Evolutionary conservation across 139 green algal genomes (phyloP), one percentile per base, ranked within the genome.

Genomic region (Chlorella vulgaris): DNA sequence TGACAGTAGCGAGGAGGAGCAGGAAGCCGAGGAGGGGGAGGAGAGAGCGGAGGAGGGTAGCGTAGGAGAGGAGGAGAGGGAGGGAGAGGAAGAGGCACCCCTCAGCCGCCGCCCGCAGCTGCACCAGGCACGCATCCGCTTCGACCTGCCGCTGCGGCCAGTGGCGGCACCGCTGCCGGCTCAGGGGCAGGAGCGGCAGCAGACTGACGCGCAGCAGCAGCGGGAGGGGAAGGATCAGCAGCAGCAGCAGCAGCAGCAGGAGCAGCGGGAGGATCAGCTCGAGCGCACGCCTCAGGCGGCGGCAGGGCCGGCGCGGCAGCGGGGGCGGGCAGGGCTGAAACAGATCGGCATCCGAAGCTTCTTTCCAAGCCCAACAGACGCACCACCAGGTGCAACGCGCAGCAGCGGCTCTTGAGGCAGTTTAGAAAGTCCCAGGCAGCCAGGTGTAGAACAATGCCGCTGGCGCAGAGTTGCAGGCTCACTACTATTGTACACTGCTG

Each of bases 301-400:
- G 55, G 36, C 42, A 76, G 24, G 18, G 26, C 4, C 24, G n/a
- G 55, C 26, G 40, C 58, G 28, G 74, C 58, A 43, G 58, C 69
- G 21, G 6, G 6, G 69, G 26, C 24, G 40, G 8, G 42, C 36
- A 22, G 36, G 60, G 60, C 26, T 71, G 10, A 70, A 29, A 61
- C 76, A 74, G 61, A n/a, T 81, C 15, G 76, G 62, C 76, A 81
- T 81, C n/a, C 60, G 74, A 10, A 43, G 36, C 6, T 81, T 74
- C 62, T 81, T 81, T 33, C 26, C n/a, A 3, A 47, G 69, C 28
- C 66, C 15, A 40, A 7, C 15, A 22, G 15, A 2, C 33, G 33
- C 31, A 47, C 8, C 33, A 47, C 63, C 42, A 33, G 29, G 61
- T 38, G 13, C 8, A 29, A 18, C 3, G 42, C 3, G 13, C 1